These are phyloP conservation scores for Pythium volutum DNA, from an alignment of 352 stramenopile genomes.

Conservation along the genomic window DNA sequence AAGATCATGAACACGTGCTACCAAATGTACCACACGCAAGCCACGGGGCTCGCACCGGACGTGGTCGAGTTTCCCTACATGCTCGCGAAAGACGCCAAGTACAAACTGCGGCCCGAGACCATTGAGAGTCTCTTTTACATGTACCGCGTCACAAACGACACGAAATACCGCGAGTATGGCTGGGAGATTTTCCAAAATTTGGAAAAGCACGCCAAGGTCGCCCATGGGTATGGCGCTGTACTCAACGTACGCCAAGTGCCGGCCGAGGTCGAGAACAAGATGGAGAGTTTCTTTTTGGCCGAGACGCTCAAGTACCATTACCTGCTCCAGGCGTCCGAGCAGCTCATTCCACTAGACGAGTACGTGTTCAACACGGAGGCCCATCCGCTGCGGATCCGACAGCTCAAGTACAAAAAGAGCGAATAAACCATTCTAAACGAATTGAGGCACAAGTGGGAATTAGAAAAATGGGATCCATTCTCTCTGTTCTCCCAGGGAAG, in stretches of 20 bases:
- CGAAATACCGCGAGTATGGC: slow-evolving; percentile 93
- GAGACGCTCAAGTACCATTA: slow-evolving; percentile 97
- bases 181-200: slow-evolving; percentile 95
- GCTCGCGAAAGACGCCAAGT: slow-evolving; percentile 66
- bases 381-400: slow-evolving; percentile 84
- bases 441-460: too few relatives aligned
- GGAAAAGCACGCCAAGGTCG: slow-evolving; percentile 89
- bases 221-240: slow-evolving; percentile 85
- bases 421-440: background rate
- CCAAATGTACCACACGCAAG: slow-evolving; percentile 92
- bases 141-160: slow-evolving; percentile 93
- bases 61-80: slow-evolving; percentile 87
- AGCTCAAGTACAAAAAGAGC: slow-evolving; percentile 4
- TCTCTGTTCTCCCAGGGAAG: too few relatives aligned
- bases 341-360: slow-evolving; percentile 89
- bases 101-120: slow-evolving; percentile 95
- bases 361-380: slow-evolving; percentile 97
- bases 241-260: slow-evolving; percentile 46
- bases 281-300: slow-evolving; percentile 92
- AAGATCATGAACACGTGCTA: slow-evolving; percentile 93
- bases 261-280: slow-evolving; percentile 86
- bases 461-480: too few relatives aligned
- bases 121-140: slow-evolving; percentile 96
- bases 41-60: slow-evolving; percentile 93
- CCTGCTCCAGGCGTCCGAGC: slow-evolving; percentile 85